These are phyloP conservation scores for Turritis glabra DNA, from an alignment of 345 rosid genomes.

Conservation along the genomic window DNA sequence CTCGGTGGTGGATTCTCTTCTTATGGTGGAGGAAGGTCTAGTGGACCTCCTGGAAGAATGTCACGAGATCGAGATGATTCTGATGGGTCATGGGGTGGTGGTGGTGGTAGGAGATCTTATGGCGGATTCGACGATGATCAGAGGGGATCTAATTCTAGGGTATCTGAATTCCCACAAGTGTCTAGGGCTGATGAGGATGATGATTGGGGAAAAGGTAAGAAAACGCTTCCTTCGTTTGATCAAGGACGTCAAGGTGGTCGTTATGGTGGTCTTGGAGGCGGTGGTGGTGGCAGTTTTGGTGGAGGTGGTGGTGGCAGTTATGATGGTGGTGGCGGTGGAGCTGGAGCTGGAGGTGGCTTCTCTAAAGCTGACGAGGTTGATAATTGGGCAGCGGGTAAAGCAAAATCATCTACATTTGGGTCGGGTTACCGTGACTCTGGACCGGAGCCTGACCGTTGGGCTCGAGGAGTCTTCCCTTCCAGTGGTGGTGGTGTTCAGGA, in stretches of 20 bases:
- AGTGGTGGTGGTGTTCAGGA: slow-evolving; percentile 42
- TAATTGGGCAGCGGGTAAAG: slow-evolving; percentile 70
- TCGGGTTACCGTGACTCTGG: slow-evolving; percentile 64
- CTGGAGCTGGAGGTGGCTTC: slow-evolving; percentile 53
- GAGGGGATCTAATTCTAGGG: slow-evolving; percentile 71
- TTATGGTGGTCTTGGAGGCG: slow-evolving; percentile 56
- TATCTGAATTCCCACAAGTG: slow-evolving; percentile 70
- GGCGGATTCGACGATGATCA: slow-evolving; percentile 89
- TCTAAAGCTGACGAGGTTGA: slow-evolving; percentile 88
- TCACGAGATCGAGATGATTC: slow-evolving; percentile 54
- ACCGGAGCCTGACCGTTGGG: slow-evolving; percentile 67
- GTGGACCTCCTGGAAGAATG: slow-evolving; percentile 41
- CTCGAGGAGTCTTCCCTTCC: slow-evolving; percentile 48
- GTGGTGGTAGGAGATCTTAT: slow-evolving; percentile 57
- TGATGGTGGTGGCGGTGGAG: slow-evolving; percentile 7
- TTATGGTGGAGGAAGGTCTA: slow-evolving; percentile 49
- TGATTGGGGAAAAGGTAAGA: slow-evolving; percentile 84
- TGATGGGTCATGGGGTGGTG: slow-evolving; percentile 59
- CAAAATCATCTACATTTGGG: slow-evolving; percentile 62
- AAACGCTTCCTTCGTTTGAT: slow-evolving; percentile 54
- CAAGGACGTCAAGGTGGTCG: slow-evolving; percentile 56
- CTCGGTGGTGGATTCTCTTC: slow-evolving; percentile 81
- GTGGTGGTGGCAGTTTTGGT: slow-evolving; percentile 47
- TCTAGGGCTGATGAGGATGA: slow-evolving; percentile 94
- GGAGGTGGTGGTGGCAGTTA: neutral